Percentiles rank a stretch among this genome's conserved stretches.
Conservation (phyloP, 2,329 filamentous ascomycete species). For the Ambrosiella beaveri region DNA sequence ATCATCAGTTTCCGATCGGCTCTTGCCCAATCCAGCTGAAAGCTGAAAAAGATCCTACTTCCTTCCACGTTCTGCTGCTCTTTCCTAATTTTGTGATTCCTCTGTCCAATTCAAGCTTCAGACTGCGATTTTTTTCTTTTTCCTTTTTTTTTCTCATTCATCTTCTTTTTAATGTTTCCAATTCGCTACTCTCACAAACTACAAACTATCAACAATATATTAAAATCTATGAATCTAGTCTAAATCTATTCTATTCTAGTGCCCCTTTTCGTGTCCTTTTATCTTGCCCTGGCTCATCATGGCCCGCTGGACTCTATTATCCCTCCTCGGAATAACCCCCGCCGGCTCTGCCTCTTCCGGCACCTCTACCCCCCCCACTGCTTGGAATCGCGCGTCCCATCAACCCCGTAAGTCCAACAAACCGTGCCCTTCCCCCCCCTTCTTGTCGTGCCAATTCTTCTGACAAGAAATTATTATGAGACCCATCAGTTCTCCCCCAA, state of each 20-base stretch:
- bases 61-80: too few relatives aligned
- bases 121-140: too few relatives aligned
- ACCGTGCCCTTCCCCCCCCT: background rate
- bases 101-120: too few relatives aligned
- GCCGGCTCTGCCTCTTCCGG: background rate
- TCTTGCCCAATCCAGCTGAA: too few relatives aligned
- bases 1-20: too few relatives aligned
- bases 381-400: background rate
- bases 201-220: too few relatives aligned
- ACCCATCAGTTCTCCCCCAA: slow-evolving; percentile 42
- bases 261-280: background rate
- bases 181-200: too few relatives aligned
- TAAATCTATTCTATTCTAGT: background rate
- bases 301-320: slow-evolving; percentile 8
- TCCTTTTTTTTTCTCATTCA: too few relatives aligned
- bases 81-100: too few relatives aligned
- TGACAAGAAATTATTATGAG: background rate
- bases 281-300: background rate
- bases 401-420: slow-evolving; percentile 3
- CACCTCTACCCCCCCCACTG: background rate
- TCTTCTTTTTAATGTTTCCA: too few relatives aligned
- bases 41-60: too few relatives aligned
- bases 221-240: background rate
- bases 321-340: slow-evolving; percentile 8
- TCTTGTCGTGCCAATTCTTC: background rate